Evolutionary conservation across 371 early-diverging fungal species (phyloP).

Genomic region (Basidiobolus heterosporus): DNA sequence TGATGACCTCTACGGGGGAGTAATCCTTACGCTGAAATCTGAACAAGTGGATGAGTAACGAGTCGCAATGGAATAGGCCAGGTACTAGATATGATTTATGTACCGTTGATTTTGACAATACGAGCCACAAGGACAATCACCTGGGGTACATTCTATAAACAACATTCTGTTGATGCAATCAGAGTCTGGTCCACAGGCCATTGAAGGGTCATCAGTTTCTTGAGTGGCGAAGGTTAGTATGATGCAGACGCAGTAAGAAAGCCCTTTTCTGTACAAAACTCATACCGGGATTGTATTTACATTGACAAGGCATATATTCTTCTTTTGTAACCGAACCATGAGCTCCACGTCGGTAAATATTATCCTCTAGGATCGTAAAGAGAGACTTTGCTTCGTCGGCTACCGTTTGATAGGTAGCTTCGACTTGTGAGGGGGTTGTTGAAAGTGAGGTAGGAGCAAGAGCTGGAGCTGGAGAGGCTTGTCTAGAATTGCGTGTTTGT

Average conservation of each 20-base stretch:
- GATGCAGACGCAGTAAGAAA: not conserved
- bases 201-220: conserved; percentile 15
- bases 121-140: conserved; percentile 76
- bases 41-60: conserved; percentile 2
- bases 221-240: not conserved
- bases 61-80: not conserved
- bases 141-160: conserved; percentile 78
- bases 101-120: conserved; percentile 76
- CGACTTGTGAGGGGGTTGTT: too few species aligned
- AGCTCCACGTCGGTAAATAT: too few species aligned
- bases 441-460: too few species aligned
- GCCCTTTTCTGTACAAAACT: not conserved
- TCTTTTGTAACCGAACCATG: conserved; percentile 18
- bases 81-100: not conserved
- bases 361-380: too few species aligned
- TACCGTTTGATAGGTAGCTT: too few species aligned
- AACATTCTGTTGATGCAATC: conserved; percentile 84
- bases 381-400: too few species aligned
- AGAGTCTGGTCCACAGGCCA: conserved; percentile 74
- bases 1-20: conserved; percentile 69
- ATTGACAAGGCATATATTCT: conserved; percentile 65
- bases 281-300: conserved; percentile 50
- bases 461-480: too few species aligned
- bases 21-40: conserved; percentile 74
- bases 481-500: too few species aligned